phyloP scores from a whole-genome alignment of 2,329 filamentous ascomycete genomes.

The Colletotrichum navitas region DNA sequence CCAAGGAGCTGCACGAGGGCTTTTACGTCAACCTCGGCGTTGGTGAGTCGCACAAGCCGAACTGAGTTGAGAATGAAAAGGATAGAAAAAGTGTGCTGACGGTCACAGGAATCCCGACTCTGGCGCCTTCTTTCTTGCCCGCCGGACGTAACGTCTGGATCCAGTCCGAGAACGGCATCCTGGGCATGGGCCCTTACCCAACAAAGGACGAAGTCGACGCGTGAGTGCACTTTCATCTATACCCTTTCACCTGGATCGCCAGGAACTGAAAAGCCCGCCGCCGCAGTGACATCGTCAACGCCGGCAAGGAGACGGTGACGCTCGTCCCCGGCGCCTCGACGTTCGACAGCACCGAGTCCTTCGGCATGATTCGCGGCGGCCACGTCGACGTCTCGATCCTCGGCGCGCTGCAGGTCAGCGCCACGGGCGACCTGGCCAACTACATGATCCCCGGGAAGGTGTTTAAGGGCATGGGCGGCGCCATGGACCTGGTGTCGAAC shows the following conservation, averaged over 20 bases:
- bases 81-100: background rate
- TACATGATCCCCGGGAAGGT: slow-evolving; percentile 93
- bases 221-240: slow-evolving; percentile 44
- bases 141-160: slow-evolving; percentile 80
- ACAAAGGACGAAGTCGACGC: slow-evolving; percentile 78
- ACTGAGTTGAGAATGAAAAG: too few relatives aligned
- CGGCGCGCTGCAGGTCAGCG: slow-evolving; percentile 84
- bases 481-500: slow-evolving; percentile 80
- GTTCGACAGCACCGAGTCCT: slow-evolving; percentile 85
- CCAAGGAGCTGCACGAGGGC: slow-evolving; percentile 84
- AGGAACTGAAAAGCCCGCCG: slow-evolving; percentile 45
- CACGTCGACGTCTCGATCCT: slow-evolving; percentile 88
- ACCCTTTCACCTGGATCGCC: background rate
- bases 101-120: slow-evolving; percentile 78
- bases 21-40: slow-evolving; percentile 87
- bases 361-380: slow-evolving; percentile 88
- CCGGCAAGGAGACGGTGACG: slow-evolving; percentile 89
- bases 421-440: slow-evolving; percentile 84
- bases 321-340: slow-evolving; percentile 80
- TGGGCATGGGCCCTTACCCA: slow-evolving; percentile 87
- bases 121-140: slow-evolving; percentile 83
- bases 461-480: slow-evolving; percentile 88
- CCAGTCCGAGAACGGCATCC: slow-evolving; percentile 87
- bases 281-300: slow-evolving; percentile 78
- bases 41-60: slow-evolving; percentile 23